phyloP scores from a whole-genome alignment of 1,284 basidiomycete species.

The Anthracocystis walkeri region DNA sequence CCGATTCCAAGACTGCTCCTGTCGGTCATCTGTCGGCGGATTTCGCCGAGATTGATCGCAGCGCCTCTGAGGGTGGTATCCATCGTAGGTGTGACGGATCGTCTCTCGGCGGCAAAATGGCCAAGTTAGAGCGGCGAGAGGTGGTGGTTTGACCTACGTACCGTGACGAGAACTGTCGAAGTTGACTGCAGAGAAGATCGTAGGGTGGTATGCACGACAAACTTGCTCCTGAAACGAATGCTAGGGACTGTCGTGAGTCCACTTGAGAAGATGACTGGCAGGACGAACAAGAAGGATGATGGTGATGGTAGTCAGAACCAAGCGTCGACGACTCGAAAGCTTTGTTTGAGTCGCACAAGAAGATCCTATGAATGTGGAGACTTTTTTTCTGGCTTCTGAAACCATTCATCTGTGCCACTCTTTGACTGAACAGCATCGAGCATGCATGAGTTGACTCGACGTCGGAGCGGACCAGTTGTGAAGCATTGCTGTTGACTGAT shows the following conservation, averaged over 20 bases:
- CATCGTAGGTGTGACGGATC: too few relatives aligned
- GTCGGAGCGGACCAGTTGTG: neutral
- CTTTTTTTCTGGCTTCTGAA: conserved; percentile 1
- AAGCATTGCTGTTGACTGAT: neutral
- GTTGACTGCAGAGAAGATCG: neutral
- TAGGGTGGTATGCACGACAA: neutral
- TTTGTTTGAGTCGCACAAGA: neutral
- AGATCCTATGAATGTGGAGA: conserved; percentile 8
- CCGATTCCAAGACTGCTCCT: neutral
- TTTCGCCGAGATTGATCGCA: neutral
- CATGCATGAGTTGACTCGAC: conserved; percentile 9
- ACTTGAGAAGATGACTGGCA: neutral
- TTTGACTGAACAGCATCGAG: neutral
- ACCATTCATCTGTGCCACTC: neutral
- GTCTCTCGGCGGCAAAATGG: neutral
- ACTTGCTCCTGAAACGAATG: neutral
- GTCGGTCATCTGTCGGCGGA: neutral
- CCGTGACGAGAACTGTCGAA: conserved; percentile 11
- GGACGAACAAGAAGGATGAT: neutral
- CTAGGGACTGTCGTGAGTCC: neutral
- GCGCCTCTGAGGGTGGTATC: too few relatives aligned
- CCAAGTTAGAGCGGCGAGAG: neutral
- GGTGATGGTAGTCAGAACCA: conserved; percentile 9
- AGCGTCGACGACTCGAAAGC: neutral
- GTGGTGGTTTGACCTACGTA: conserved; percentile 9